Conservation (phyloP, 108 stramenopile genomes). For the Skeletonema costatum region DNA sequence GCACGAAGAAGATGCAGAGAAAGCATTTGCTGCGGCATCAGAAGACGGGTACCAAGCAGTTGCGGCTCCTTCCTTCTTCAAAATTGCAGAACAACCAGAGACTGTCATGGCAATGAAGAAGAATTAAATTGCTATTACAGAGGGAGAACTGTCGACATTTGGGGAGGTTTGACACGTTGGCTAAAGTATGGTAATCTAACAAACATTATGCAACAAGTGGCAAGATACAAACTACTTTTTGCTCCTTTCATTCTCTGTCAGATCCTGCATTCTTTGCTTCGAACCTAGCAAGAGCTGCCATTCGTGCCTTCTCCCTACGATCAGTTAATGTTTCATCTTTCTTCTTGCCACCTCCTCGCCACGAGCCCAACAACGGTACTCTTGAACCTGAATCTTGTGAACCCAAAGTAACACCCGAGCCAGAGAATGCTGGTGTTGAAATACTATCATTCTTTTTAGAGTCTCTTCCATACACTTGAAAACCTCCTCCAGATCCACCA, state of each 20-base stretch:
- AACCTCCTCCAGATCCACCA: conserved; percentile 7
- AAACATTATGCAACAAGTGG: background rate
- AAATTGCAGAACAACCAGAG: conserved; percentile 68
- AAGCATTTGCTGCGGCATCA: conserved; percentile 65
- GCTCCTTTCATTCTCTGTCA: conserved; percentile 22
- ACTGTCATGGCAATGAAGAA: conserved; percentile 32
- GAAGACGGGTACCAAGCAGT: conserved; percentile 56
- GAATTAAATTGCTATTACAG: conserved; percentile 5
- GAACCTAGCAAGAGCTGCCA: conserved; percentile 80
- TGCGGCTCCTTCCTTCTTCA: conserved; percentile 81
- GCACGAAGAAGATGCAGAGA: conserved; percentile 71
- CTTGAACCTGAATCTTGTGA: conserved; percentile 23
- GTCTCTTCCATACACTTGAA: conserved; percentile 51
- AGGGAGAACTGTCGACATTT: too few relatives aligned
- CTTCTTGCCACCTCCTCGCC: conserved; percentile 24
- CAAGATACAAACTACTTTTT: background rate
- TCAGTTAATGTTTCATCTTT: conserved; percentile 70
- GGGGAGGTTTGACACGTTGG: background rate
- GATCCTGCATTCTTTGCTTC: conserved; percentile 41
- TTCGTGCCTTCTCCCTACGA: conserved; percentile 76
- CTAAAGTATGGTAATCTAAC: conserved; percentile 11
- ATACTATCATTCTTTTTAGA: conserved; percentile 30
- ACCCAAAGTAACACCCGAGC: conserved; percentile 57
- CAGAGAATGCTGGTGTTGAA: conserved; percentile 50
- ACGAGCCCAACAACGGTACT: conserved; percentile 38